Evolutionary conservation across 2,329 filamentous ascomycete species (phyloP), one percentile per base, ranked within the genome.

Genomic region (Hawksworthiomyces lignivorus): DNA sequence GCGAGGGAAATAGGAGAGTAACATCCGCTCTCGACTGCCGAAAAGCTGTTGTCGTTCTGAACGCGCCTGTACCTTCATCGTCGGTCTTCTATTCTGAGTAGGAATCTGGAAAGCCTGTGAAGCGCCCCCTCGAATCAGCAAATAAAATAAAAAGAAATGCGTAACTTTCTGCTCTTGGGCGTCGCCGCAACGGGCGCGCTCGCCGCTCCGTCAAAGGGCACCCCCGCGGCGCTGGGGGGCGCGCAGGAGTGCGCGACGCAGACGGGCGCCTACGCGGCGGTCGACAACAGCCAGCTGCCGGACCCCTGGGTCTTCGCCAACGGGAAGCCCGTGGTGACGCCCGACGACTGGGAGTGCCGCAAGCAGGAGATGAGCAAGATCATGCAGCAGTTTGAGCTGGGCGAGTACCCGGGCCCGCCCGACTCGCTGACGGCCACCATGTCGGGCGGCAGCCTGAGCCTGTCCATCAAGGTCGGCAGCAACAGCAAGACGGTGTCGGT

Each of bases 341-440:
- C 62, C 48, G 60, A 50, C 7, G 59, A 69, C 49, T 72, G 62
- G 57, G 53, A 54, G 31, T 72, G 69, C 52, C 66, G 68, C 29
- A 61, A 62, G 49, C 54, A 59, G 14, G 66, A 72, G 53, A 68
- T 71, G 47, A 61, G 53, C 48, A 57, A 61, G 43, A 52, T 65
- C 37, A 52, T 72, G 48, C 62, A 69, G 53, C 62, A 64, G 50
- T 70, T 65, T 50, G 68, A 70, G 53, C 59, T 70, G 20, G 68
- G 68, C 32, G 62, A 61, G 41, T 62, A 62, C 48, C 68, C 67
- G 6, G 58, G 58, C 24, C 62, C 64, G 7, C 67, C 67, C 4
- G 60, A 63, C 47, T 62, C 56, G 6, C 55, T 72, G 36, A 64
- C 63, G 33, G 67, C 63, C n/a, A 59, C 64, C 11, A 35, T 48